phyloP scores from a whole-genome alignment of 148 eudicot genomes.

The Rhododendron ovatum region DNA sequence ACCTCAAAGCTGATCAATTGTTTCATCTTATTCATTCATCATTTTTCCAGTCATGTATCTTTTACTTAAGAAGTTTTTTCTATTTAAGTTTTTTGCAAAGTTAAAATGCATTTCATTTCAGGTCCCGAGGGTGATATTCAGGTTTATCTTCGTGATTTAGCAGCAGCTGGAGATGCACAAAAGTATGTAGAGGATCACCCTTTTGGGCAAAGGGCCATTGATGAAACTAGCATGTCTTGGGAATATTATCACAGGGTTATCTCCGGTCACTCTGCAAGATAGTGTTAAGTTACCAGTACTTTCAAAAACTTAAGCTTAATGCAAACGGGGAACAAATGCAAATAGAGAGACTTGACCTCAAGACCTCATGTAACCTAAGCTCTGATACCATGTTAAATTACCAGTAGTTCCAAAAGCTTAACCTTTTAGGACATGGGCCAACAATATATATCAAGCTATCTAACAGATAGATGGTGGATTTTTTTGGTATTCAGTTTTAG shows the following conservation, averaged over 20 bases:
- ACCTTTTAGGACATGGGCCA: no score
- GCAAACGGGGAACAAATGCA: no score
- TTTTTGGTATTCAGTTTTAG: neutral
- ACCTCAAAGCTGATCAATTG: neutral
- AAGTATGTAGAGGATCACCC: constrained; percentile 65
- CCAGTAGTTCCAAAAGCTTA: no score
- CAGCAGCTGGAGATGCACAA: constrained; percentile 49
- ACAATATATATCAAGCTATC: no score
- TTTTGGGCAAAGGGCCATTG: constrained; percentile 74
- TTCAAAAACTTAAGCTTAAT: no score
- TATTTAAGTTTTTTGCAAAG: neutral
- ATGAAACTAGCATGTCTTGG: constrained; percentile 67
- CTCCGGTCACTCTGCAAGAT: constrained; percentile 20
- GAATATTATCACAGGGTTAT: constrained; percentile 56
- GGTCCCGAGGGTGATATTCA: constrained; percentile 82
- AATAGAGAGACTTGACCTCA: no score
- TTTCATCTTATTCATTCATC: neutral
- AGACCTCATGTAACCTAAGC: no score
- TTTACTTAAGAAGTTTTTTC: neutral
- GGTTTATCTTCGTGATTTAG: constrained; percentile 59
- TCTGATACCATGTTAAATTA: no score
- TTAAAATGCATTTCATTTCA: constrained; percentile 20
- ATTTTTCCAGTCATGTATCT: neutral
- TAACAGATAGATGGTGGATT: neutral
- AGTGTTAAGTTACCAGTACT: no score